A percentile compares a stretch with the other conserved stretches of the same genome.
Evolutionary conservation across 2,329 filamentous ascomycete genomes (phyloP).

Genomic region (Epichloe hybrida): DNA sequence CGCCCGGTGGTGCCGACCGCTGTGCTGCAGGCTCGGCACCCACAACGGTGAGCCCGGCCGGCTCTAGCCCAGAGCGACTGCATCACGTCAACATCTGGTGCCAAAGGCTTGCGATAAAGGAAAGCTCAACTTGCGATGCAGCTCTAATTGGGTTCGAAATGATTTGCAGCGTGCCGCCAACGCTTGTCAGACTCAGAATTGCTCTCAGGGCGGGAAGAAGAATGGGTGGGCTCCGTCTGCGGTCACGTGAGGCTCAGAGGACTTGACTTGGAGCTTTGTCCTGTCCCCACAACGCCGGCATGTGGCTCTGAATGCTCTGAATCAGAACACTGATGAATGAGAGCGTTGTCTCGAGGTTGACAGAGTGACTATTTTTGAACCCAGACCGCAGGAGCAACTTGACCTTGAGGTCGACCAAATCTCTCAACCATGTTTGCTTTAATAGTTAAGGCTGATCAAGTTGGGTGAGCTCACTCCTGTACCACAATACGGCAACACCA

Average conservation of each 20-base stretch:
- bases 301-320: no score
- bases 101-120: neutral
- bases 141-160: neutral
- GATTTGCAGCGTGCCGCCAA: no score
- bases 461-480: conserved; percentile 37
- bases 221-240: no score
- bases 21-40: conserved; percentile 47
- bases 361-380: no score
- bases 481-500: neutral
- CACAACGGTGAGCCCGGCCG: conserved; percentile 48
- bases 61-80: conserved; percentile 55
- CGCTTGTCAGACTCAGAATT: no score
- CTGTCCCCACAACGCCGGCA: no score
- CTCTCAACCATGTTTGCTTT: conserved; percentile 47
- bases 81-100: conserved; percentile 34
- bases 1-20: conserved; percentile 34
- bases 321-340: no score
- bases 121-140: neutral
- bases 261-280: no score
- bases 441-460: conserved; percentile 52
- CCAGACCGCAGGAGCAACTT: neutral
- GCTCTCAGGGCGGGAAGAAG: no score
- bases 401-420: neutral
- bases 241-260: neutral
- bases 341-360: no score